phyloP scores from a whole-genome alignment of 257 asterid species.

The Penstemon newberryi region DNA sequence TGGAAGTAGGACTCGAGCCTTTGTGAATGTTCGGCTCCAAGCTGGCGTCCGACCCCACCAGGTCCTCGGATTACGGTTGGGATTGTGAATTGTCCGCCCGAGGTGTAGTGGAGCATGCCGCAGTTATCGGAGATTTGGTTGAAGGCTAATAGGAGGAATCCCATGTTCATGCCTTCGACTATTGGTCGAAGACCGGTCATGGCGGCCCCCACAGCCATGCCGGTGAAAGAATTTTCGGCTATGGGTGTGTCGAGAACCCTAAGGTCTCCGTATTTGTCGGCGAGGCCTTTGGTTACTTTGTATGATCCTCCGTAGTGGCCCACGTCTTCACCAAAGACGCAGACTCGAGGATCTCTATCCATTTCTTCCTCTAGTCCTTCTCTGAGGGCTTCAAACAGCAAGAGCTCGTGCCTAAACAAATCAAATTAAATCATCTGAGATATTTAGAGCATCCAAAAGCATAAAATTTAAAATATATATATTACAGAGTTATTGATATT shows the following conservation, averaged over 20 bases:
- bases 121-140: slow-evolving; percentile 90
- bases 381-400: slow-evolving; percentile 81
- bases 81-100: slow-evolving; percentile 82
- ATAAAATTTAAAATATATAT: background rate
- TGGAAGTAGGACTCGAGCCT: slow-evolving; percentile 61
- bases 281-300: slow-evolving; percentile 77
- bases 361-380: slow-evolving; percentile 92
- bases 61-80: slow-evolving; percentile 88
- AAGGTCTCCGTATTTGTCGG: slow-evolving; percentile 72
- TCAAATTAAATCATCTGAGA: background rate
- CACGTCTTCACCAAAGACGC: slow-evolving; percentile 81
- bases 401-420: slow-evolving; percentile 66
- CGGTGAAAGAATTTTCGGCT: slow-evolving; percentile 85
- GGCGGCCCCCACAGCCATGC: slow-evolving; percentile 88
- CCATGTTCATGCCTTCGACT: slow-evolving; percentile 94
- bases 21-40: slow-evolving; percentile 62
- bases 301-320: slow-evolving; percentile 93
- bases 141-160: slow-evolving; percentile 80
- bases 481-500: no score
- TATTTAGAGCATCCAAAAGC: background rate
- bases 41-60: slow-evolving; percentile 78
- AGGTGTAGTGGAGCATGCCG: slow-evolving; percentile 91
- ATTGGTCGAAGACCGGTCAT: slow-evolving; percentile 84
- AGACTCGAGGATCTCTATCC: slow-evolving; percentile 76
- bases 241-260: slow-evolving; percentile 89